phyloP scores from a whole-genome alignment of 352 stramenopile species.

The Achlya hypogyna region DNA sequence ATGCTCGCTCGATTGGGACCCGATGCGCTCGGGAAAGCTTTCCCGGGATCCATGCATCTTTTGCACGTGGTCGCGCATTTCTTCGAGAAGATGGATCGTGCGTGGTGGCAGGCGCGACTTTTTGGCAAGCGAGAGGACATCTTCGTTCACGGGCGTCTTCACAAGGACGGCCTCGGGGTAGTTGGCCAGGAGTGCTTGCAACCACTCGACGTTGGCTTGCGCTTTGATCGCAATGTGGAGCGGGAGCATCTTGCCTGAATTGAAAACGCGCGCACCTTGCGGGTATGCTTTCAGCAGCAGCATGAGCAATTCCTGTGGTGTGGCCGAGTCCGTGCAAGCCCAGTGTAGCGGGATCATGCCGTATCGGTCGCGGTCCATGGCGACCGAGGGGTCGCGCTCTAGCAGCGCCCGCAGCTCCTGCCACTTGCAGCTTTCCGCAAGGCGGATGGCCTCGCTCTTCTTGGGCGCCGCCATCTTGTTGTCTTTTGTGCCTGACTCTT shows the following conservation, averaged over 20 bases:
- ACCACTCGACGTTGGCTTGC: constrained; percentile 78
- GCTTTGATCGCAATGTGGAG: constrained; percentile 84
- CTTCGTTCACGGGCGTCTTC: constrained; percentile 60
- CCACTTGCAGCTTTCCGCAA: constrained; percentile 75
- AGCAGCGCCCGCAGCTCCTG: constrained; percentile 65
- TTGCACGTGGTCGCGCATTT: constrained; percentile 79
- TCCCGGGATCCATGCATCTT: constrained; percentile 4
- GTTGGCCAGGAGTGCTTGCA: constrained; percentile 72
- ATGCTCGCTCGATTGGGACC: not conserved
- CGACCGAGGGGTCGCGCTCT: constrained; percentile 50
- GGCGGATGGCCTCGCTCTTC: constrained; percentile 73
- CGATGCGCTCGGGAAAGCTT: not conserved
- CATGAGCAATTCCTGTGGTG: constrained; percentile 69
- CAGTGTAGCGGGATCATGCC: constrained; percentile 83
- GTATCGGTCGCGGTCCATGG: constrained; percentile 76
- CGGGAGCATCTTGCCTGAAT: constrained; percentile 78
- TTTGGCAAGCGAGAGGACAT: constrained; percentile 59
- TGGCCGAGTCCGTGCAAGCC: constrained; percentile 75
- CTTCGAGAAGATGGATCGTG: constrained; percentile 68
- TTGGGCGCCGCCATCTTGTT: constrained; percentile 29
- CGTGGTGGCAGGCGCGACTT: constrained; percentile 45
- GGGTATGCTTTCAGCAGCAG: constrained; percentile 72
- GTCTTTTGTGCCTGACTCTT: not conserved
- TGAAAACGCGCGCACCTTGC: constrained; percentile 45
- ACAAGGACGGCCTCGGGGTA: constrained; percentile 75